Percentiles rank a stretch among this genome's conserved stretches.
These are phyloP conservation scores for Pythium insidiosum DNA, from an alignment of 352 stramenopile species.

Conservation along the genomic window DNA sequence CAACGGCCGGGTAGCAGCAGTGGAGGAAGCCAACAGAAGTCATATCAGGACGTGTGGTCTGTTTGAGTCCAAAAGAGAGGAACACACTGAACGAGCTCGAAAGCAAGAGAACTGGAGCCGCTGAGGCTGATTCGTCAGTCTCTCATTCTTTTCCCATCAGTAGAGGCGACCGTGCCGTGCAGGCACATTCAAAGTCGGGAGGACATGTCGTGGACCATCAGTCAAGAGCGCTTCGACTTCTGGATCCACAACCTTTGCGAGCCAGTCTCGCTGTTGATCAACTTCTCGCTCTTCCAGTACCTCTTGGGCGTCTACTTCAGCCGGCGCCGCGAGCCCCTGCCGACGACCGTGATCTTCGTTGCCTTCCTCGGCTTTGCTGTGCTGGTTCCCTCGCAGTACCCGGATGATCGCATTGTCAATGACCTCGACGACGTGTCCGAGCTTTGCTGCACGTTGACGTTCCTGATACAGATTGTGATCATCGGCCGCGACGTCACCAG, in stretches of 20 bases:
- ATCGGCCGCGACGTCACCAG: slow-evolving; percentile 18
- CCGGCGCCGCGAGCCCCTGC: neutral
- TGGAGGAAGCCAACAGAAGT: too few species aligned
- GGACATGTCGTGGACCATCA: too few species aligned
- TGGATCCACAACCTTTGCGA: neutral
- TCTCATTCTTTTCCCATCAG: too few species aligned
- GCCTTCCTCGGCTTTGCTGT: slow-evolving; percentile 9
- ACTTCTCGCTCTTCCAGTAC: slow-evolving; percentile 14
- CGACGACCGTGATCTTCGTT: slow-evolving; percentile 1
- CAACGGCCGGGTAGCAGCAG: too few species aligned
- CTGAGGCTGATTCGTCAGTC: too few species aligned
- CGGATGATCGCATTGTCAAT: slow-evolving; percentile 3
- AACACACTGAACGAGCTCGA: too few species aligned
- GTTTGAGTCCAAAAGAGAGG: too few species aligned
- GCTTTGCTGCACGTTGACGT: slow-evolving; percentile 8
- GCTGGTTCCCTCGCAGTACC: slow-evolving; percentile 4
- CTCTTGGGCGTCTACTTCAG: slow-evolving; percentile 4
- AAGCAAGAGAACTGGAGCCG: too few species aligned
- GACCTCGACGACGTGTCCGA: slow-evolving; percentile 15
- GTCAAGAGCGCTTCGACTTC: too few species aligned
- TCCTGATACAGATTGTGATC: slow-evolving; percentile 22
- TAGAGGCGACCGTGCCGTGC: too few species aligned
- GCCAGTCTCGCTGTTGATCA: slow-evolving; percentile 10
- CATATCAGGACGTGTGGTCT: too few species aligned
- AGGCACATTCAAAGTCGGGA: too few species aligned